These are phyloP conservation scores for Ganoderma multipileum DNA, from an alignment of 1,284 basidiomycete genomes.

Conservation along the genomic window DNA sequence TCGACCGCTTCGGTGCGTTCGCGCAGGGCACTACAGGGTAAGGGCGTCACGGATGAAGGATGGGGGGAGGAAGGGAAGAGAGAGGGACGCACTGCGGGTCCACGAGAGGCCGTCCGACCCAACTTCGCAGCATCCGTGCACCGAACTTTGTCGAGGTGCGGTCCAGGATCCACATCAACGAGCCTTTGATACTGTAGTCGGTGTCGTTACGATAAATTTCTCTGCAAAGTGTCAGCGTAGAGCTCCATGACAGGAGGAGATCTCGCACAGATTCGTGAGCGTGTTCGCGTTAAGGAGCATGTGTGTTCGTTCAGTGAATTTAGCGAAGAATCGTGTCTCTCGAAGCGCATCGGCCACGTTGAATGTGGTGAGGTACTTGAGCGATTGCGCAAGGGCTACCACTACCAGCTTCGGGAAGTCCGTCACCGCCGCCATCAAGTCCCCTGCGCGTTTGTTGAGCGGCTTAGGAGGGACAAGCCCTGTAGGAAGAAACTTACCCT, in stretches of 20 bases:
- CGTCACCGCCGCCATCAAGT: constrained; percentile 67
- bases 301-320: constrained; percentile 80
- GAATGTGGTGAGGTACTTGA: constrained; percentile 82
- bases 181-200: constrained; percentile 77
- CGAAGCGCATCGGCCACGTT: constrained; percentile 78
- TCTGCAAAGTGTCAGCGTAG: constrained; percentile 39
- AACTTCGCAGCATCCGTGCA: constrained; percentile 80
- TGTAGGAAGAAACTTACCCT: constrained; percentile 43
- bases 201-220: constrained; percentile 94
- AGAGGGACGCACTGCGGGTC: constrained; percentile 66
- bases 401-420: constrained; percentile 79
- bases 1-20: constrained; percentile 86
- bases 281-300: constrained; percentile 94
- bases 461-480: not conserved
- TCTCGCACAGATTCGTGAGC: constrained; percentile 75
- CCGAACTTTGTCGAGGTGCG: constrained; percentile 91
- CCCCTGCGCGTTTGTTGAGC: constrained; percentile 28
- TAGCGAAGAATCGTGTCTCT: constrained; percentile 79
- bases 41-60: not conserved
- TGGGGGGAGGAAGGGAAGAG: not conserved
- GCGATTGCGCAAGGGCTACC: constrained; percentile 79
- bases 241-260: not conserved
- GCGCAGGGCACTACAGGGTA: constrained; percentile 63
- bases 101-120: constrained; percentile 88
- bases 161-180: constrained; percentile 88